Percentiles rank a stretch among this genome's conserved stretches.
Conservation (phyloP, 192 early-diverging fungal genomes). For the Coemansia sp. region DNA sequence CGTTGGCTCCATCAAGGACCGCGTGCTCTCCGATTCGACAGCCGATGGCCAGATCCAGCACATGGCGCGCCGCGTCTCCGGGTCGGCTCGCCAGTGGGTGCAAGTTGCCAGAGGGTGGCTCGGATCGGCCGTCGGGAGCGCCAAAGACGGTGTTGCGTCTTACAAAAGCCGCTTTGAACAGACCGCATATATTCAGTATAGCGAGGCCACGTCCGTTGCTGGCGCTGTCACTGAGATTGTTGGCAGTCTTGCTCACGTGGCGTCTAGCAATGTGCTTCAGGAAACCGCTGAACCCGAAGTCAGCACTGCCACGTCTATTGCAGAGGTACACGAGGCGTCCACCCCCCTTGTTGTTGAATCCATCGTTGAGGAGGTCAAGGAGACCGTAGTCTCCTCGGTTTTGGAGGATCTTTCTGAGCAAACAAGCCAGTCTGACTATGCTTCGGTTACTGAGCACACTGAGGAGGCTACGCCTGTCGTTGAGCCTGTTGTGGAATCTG, state of each 20-base stretch:
- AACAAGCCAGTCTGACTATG: not conserved
- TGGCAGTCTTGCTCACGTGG: not conserved
- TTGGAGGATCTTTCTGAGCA: not conserved
- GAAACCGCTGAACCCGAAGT: not conserved
- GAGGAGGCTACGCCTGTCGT: not conserved
- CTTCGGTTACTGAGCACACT: not conserved
- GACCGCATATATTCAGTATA: conserved; percentile 18
- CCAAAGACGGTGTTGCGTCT: conserved; percentile 22
- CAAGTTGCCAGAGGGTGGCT: conserved; percentile 44
- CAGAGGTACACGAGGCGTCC: not conserved
- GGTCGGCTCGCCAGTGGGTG: conserved; percentile 51
- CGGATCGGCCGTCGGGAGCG: conserved; percentile 27
- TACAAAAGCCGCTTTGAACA: conserved; percentile 25
- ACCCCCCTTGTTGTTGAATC: not conserved
- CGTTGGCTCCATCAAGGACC: conserved; percentile 7
- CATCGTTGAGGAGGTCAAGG: not conserved
- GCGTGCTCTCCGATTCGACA: not conserved
- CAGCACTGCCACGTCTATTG: not conserved
- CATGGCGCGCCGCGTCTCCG: conserved; percentile 28
- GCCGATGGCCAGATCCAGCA: conserved; percentile 22
- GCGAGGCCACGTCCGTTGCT: conserved; percentile 19
- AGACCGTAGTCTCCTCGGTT: not conserved
- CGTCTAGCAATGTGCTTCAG: not conserved
- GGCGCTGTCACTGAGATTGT: conserved; percentile 2
- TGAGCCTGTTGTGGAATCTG: conserved; percentile 1